A percentile compares a stretch with the other conserved stretches of the same genome.
phyloP scores from a whole-genome alignment of 352 stramenopile genomes.

The Pythium insidiosum region DNA sequence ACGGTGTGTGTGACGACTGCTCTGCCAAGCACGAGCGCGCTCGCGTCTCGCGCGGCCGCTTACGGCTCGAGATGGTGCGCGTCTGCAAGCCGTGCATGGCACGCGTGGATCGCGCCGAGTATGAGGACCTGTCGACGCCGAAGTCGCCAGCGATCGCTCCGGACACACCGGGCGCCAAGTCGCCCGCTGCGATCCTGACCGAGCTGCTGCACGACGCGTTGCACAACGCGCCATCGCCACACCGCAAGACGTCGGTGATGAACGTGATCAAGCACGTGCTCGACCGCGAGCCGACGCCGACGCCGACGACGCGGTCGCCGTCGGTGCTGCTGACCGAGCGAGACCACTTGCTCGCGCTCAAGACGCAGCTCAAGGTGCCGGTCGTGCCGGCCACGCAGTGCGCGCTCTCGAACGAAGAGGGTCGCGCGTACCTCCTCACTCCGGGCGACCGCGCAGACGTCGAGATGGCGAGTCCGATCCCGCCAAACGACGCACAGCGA shows the following conservation, averaged over 20 bases:
- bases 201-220: slow-evolving; percentile 29
- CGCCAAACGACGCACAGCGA: too few species aligned
- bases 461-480: too few species aligned
- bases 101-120: slow-evolving; percentile 39
- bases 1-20: slow-evolving; percentile 39
- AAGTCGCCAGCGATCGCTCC: slow-evolving; percentile 14
- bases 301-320: neutral
- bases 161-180: slow-evolving; percentile 11
- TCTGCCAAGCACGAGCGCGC: slow-evolving; percentile 17
- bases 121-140: slow-evolving; percentile 30
- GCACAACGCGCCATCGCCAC: slow-evolving; percentile 16
- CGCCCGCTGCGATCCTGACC: slow-evolving; percentile 22
- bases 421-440: slow-evolving; percentile 28
- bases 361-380: slow-evolving; percentile 4
- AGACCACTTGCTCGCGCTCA: neutral
- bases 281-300: slow-evolving; percentile 19
- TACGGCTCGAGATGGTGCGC: slow-evolving; percentile 16
- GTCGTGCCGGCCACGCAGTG: slow-evolving; percentile 25
- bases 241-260: slow-evolving; percentile 30
- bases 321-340: neutral
- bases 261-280: slow-evolving; percentile 47
- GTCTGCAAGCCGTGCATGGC: slow-evolving; percentile 42
- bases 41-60: neutral
- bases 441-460: too few species aligned
- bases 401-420: slow-evolving; percentile 36